Conservation (phyloP, 495 filamentous ascomycete species). For the Xylaria venustula region DNA sequence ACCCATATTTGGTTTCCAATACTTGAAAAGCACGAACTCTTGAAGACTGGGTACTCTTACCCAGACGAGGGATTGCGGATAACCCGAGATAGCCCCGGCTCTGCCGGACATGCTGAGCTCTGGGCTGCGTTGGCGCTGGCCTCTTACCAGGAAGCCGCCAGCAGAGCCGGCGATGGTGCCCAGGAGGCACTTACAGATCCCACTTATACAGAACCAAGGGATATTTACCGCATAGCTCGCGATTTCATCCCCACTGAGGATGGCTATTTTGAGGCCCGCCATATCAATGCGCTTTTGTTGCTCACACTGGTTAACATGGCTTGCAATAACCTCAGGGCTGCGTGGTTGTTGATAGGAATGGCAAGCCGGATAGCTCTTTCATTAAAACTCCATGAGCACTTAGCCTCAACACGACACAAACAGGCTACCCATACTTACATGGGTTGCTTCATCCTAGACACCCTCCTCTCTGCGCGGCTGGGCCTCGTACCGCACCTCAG, state of each 20-base stretch:
- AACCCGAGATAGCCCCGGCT: conserved; percentile 31
- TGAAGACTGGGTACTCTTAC: conserved; percentile 45
- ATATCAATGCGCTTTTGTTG: conserved; percentile 64
- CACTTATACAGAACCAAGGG: conserved; percentile 6
- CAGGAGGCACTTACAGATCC: conserved; percentile 22
- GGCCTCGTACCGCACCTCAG: conserved; percentile 53
- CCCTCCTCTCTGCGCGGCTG: conserved; percentile 57
- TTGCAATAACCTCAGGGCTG: conserved; percentile 50
- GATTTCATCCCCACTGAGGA: conserved; percentile 58
- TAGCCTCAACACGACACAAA: conserved; percentile 36
- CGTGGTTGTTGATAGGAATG: conserved; percentile 62
- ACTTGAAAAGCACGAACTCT: conserved; percentile 65
- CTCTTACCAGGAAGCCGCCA: conserved; percentile 44
- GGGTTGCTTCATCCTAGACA: conserved; percentile 67
- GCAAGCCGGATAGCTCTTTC: conserved; percentile 58
- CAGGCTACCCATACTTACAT: conserved; percentile 54
- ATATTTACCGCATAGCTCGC: conserved; percentile 59
- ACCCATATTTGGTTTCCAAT: conserved; percentile 75
- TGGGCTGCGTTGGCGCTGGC: conserved; percentile 63
- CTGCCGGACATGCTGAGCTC: conserved; percentile 61
- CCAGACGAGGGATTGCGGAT: conserved; percentile 31
- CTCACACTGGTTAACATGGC: conserved; percentile 60
- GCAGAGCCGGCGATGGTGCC: conserved; percentile 16
- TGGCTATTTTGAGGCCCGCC: conserved; percentile 56
- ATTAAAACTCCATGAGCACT: conserved; percentile 42